Base-by-base conservation (phyloP, 345 rosid genomes). In the Trapa bicornis region DNA sequence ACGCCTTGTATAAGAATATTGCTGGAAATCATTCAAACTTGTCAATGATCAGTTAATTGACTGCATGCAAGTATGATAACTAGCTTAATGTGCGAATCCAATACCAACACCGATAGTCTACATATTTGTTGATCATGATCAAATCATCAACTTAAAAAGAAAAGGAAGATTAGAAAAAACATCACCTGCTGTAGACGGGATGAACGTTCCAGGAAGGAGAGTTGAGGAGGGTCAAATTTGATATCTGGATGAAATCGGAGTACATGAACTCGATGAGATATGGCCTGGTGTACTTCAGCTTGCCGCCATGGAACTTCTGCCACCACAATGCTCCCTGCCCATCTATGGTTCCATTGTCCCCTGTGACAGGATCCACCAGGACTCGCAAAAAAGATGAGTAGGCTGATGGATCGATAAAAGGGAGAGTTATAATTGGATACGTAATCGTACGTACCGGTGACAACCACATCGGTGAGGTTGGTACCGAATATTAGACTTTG, bases 291-390 rank as follows among this genome's bases (percentile, higher is more conserved):
- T 85, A 87, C 68, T 92, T 87, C 4, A 92, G 83, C 73, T 87
- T 89, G 52, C 87, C 82, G 72, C 76, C 77, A 66, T 89, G 94
- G 76, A 87, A 92, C 12, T 80, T 70, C 71, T 87, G 92, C 98
- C 98, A 92, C 98, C 98, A 92, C 71, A 80, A 74, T n/a, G 88
- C 87, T 22, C 98, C 98, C 71, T 92, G 98, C 10, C 98, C 96
- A 43, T 89, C 91, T 39, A 92, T 81, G 1, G 98, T 92, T 14
- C 92, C 98, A 68, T 89, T 92, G 37, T 81, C 73, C 67, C 98
- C 98, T 87, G 74, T 22, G 29, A 22, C 29, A 22, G 29, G 29
- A 22, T 22, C 29, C 29, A 22, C 29, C 29, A 22, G 29, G 29
- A 22, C 29, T 22, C 29, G 29, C 29, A 22, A 22, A 22, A 22